These are phyloP conservation scores for Sordaria brevicollis DNA, from an alignment of 495 filamentous ascomycete species.

Conservation along the genomic window DNA sequence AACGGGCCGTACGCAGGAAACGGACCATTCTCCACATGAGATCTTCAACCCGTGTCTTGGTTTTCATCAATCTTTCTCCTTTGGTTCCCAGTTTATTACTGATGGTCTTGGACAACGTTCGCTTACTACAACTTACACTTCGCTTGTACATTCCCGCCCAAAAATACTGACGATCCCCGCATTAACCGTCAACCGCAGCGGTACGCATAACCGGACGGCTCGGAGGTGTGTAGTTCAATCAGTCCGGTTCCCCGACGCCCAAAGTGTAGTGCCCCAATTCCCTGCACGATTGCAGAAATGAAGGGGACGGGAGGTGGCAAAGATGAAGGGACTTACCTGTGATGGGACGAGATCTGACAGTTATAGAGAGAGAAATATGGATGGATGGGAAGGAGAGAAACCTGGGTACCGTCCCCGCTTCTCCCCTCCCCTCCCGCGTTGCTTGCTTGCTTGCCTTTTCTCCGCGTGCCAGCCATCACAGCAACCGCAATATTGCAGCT, in stretches of 20 bases:
- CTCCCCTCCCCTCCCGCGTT: not conserved
- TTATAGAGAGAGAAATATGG: too few relatives aligned
- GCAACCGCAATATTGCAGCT: not conserved
- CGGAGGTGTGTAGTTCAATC: not conserved
- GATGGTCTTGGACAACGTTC: too few relatives aligned
- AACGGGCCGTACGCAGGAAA: not conserved
- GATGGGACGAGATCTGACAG: too few relatives aligned
- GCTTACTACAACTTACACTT: not conserved
- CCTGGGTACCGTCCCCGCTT: not conserved
- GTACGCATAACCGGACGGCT: not conserved
- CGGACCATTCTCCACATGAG: not conserved
- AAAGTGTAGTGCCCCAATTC: too few relatives aligned
- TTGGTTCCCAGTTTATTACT: not conserved
- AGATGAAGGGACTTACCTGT: too few relatives aligned
- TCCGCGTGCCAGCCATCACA: too few relatives aligned
- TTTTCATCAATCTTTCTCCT: not conserved
- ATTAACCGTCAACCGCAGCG: not conserved
- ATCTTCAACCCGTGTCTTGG: not conserved
- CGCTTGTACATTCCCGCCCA: not conserved
- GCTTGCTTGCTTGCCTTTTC: too few relatives aligned
- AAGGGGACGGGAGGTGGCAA: too few relatives aligned
- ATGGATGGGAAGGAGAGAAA: not conserved
- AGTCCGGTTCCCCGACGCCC: not conserved
- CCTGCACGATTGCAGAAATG: not conserved
- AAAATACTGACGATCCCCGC: not conserved